These are phyloP conservation scores for Cordyceps javanica DNA, from an alignment of 2,329 filamentous ascomycete species.

Conservation along the genomic window DNA sequence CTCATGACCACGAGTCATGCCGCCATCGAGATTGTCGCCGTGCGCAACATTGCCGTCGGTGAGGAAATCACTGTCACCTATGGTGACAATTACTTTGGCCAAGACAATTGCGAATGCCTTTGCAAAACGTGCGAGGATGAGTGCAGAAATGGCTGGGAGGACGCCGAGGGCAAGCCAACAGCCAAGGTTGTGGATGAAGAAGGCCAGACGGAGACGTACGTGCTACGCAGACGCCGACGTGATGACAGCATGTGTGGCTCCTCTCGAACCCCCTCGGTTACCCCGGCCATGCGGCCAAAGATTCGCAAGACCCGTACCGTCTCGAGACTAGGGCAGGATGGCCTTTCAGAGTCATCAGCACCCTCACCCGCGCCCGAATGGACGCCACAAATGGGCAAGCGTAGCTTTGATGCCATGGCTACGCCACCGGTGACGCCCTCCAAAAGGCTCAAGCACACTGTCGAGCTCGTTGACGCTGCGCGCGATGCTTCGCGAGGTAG, in stretches of 20 bases:
- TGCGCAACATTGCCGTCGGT: constrained; percentile 72
- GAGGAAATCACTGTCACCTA: constrained; percentile 98
- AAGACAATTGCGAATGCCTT: constrained; percentile 89
- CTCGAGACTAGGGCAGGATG: constrained; percentile 26
- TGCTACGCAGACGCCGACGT: constrained; percentile 47
- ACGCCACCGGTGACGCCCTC: constrained; percentile 51
- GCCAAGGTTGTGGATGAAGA: constrained; percentile 50
- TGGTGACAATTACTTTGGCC: constrained; percentile 91
- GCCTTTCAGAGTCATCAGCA: constrained; percentile 19
- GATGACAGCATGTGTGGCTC: constrained; percentile 43
- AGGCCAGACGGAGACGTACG: constrained; percentile 41
- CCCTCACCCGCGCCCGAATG: constrained; percentile 23
- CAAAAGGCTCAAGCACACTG: constrained; percentile 38
- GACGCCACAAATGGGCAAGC: constrained; percentile 30
- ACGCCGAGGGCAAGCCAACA: constrained; percentile 36
- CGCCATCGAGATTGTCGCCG: constrained; percentile 86
- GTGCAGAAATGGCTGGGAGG: constrained; percentile 76
- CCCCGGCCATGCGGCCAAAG: constrained; percentile 48
- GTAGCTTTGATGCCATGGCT: constrained; percentile 37
- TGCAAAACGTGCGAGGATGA: constrained; percentile 79
- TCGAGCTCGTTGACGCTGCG: constrained; percentile 22
- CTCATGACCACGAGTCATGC: constrained; percentile 77
- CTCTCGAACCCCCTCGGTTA: constrained; percentile 53
- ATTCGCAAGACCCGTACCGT: constrained; percentile 33
- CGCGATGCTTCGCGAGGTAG: constrained; percentile 31